Evolutionary conservation across 1,139 yeast species (phyloP).

Genomic region (Candida neerlandica): DNA sequence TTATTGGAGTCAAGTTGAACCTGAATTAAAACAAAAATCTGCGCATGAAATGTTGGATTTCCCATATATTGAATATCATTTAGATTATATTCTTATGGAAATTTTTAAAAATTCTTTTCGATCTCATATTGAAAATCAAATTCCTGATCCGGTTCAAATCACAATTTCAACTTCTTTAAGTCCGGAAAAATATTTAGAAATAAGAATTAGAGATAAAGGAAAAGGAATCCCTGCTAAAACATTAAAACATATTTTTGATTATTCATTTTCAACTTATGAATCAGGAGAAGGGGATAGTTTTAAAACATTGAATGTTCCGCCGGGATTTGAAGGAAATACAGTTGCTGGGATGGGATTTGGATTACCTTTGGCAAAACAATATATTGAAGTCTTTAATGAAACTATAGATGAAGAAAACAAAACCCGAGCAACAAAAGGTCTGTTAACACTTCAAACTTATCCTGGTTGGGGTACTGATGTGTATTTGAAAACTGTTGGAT

Average conservation of each 20-base stretch:
- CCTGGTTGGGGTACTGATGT: constrained; percentile 78
- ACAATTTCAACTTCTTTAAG: constrained; percentile 63
- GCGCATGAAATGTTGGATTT: constrained; percentile 35
- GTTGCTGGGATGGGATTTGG: constrained; percentile 99
- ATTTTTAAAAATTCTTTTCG: constrained; percentile 84
- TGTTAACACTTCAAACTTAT: constrained; percentile 74
- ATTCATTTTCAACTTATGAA: constrained; percentile 80
- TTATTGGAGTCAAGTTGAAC: constrained; percentile 39
- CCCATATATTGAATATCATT: constrained; percentile 84
- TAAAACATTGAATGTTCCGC: constrained; percentile 66
- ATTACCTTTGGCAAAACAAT: constrained; percentile 72
- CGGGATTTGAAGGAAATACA: constrained; percentile 68
- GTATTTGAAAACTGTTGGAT: constrained; percentile 32
- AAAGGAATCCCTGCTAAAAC: constrained; percentile 78
- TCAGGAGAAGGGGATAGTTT: constrained; percentile 58
- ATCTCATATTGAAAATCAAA: constrained; percentile 75
- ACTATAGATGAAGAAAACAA: constrained; percentile 22
- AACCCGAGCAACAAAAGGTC: constrained; percentile 46
- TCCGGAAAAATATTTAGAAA: constrained; percentile 44
- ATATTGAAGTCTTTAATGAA: constrained; percentile 48
- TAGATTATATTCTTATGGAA: constrained; percentile 86
- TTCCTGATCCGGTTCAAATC: constrained; percentile 62
- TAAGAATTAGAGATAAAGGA: constrained; percentile 83
- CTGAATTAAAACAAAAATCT: constrained; percentile 21
- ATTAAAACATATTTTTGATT: constrained; percentile 73